These are phyloP conservation scores for Passiflora organensis DNA, from an alignment of 345 rosid genomes.

Conservation along the genomic window DNA sequence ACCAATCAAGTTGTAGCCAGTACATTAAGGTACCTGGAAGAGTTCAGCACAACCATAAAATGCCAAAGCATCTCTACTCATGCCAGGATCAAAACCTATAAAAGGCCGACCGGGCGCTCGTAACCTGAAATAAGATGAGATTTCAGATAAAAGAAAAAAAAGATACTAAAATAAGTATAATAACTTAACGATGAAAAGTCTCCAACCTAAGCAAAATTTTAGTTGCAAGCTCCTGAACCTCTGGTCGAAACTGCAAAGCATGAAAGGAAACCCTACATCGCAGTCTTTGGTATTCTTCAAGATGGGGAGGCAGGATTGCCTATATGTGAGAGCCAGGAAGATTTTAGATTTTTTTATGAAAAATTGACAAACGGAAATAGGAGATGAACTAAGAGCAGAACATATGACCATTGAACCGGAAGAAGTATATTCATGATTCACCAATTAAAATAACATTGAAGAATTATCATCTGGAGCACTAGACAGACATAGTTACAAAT, in stretches of 20 bases:
- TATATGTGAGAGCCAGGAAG: constrained; percentile 25
- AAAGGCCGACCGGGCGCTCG: constrained; percentile 79
- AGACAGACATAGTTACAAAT: no score
- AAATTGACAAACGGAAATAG: no score
- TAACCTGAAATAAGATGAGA: constrained; percentile 38
- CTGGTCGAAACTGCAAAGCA: constrained; percentile 75
- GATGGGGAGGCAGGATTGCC: constrained; percentile 73
- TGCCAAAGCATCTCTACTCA: constrained; percentile 96
- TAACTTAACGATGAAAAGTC: constrained; percentile 5
- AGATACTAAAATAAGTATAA: neutral
- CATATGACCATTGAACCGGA: no score
- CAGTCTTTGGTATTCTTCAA: constrained; percentile 88
- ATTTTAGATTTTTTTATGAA: neutral
- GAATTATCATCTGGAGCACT: no score
- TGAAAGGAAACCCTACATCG: constrained; percentile 91
- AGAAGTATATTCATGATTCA: no score
- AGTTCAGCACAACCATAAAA: constrained; percentile 95
- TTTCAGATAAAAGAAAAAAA: constrained; percentile 1
- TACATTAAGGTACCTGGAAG: constrained; percentile 75
- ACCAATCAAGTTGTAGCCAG: constrained; percentile 10
- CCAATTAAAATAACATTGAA: no score
- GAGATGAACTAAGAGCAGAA: no score
- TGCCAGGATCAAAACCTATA: constrained; percentile 94
- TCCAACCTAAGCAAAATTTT: constrained; percentile 65
- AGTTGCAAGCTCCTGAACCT: constrained; percentile 82